A percentile compares a stretch with the other conserved stretches of the same genome.
phyloP scores from a whole-genome alignment of 176 grass and related monocot species.

The Lolium perenne region DNA sequence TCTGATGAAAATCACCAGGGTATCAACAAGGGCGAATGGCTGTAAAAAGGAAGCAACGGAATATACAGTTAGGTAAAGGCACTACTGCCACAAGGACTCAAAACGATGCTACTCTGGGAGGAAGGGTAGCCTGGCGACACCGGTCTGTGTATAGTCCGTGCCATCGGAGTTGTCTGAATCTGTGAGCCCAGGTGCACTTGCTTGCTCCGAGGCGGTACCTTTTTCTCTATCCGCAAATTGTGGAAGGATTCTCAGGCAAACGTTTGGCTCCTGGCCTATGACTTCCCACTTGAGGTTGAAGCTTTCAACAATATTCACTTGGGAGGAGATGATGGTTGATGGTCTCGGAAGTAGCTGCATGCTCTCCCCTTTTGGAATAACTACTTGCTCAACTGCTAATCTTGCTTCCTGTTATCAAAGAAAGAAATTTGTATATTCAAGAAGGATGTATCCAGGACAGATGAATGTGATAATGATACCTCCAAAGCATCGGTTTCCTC shows the following conservation, averaged over 20 bases:
- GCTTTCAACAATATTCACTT: slow-evolving; percentile 66
- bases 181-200: neutral
- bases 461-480: slow-evolving; percentile 42
- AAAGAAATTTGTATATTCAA: neutral
- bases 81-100: neutral
- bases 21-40: neutral
- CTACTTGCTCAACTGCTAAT: slow-evolving; percentile 78
- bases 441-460: neutral
- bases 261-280: slow-evolving; percentile 47
- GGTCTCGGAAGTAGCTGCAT: slow-evolving; percentile 67
- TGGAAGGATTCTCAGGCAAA: slow-evolving; percentile 61
- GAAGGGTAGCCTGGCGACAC: slow-evolving; percentile 58
- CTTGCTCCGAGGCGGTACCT: slow-evolving; percentile 13
- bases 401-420: slow-evolving; percentile 65
- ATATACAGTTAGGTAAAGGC: slow-evolving; percentile 17
- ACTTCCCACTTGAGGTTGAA: slow-evolving; percentile 80
- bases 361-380: slow-evolving; percentile 74
- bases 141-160: slow-evolving; percentile 51
- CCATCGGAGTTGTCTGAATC: slow-evolving; percentile 40
- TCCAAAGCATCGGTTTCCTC: slow-evolving; percentile 85
- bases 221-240: slow-evolving; percentile 37
- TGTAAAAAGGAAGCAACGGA: neutral
- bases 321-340: slow-evolving; percentile 59
- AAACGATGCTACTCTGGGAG: slow-evolving; percentile 55
- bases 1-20: neutral